Evolutionary conservation across 1,284 basidiomycete species (phyloP).

Genomic region (Termitomyces sp.): DNA sequence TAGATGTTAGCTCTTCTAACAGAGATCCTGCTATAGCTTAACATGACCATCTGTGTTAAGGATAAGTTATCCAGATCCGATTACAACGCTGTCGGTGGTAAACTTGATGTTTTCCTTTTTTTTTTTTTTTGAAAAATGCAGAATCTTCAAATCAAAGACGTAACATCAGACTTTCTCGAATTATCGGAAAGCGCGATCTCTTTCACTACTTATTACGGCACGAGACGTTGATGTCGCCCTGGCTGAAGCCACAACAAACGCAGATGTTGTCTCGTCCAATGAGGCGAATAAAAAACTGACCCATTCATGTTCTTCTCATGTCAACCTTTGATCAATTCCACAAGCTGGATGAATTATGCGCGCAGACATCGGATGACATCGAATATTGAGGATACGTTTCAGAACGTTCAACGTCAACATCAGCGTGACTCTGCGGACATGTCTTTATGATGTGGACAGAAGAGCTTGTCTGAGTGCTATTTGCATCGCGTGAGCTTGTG

Average conservation of each 20-base stretch:
- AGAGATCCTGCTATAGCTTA: too few relatives aligned
- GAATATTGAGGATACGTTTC: neutral
- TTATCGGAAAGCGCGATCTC: neutral
- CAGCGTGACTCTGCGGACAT: neutral
- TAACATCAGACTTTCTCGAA: neutral
- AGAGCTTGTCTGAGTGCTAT: neutral
- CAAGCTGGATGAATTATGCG: neutral
- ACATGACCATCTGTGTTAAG: too few relatives aligned
- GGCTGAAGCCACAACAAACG: neutral
- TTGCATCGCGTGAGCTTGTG: neutral
- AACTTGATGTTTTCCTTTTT: too few relatives aligned
- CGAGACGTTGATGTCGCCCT: neutral
- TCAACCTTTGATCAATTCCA: neutral
- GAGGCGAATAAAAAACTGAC: neutral
- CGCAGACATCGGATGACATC: neutral
- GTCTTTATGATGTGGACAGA: neutral
- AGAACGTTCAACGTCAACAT: neutral
- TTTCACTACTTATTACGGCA: neutral
- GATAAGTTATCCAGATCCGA: too few relatives aligned
- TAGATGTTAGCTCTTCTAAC: neutral
- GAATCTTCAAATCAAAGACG: neutral
- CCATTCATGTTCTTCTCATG: neutral
- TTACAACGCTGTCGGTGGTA: too few relatives aligned
- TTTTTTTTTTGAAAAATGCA: neutral
- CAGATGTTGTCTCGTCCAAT: neutral